A percentile compares a stretch with the other conserved stretches of the same genome.
These are phyloP conservation scores for Geranium incanum DNA, from an alignment of 441 rosid species.

Conservation along the genomic window DNA sequence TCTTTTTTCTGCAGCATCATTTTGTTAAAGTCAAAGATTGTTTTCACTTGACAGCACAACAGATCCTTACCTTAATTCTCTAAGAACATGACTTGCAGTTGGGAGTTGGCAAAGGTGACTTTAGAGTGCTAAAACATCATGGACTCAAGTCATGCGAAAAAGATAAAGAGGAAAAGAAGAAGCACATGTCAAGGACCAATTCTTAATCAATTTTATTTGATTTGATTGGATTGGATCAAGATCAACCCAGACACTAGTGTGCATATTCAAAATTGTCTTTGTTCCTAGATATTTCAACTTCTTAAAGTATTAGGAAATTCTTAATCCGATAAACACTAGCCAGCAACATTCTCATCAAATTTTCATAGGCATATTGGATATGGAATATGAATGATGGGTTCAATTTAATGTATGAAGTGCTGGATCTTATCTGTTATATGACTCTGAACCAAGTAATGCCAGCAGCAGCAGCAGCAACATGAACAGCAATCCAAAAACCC, in stretches of 20 bases:
- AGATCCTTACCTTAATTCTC: too few relatives aligned
- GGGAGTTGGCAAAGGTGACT: not conserved
- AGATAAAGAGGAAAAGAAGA: too few relatives aligned
- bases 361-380: not conserved
- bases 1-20: too few relatives aligned
- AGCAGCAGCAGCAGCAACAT: not conserved
- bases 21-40: too few relatives aligned
- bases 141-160: not conserved
- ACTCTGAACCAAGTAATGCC: not conserved
- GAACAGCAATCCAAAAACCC: conserved; percentile 22
- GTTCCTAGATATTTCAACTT: not conserved
- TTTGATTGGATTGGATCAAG: not conserved
- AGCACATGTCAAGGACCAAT: not conserved
- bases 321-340: not conserved
- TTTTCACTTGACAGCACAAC: too few relatives aligned
- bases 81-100: too few relatives aligned
- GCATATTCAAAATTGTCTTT: not conserved
- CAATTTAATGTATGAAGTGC: not conserved
- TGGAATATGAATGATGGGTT: too few relatives aligned
- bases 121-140: not conserved
- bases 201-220: not conserved
- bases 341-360: not conserved
- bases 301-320: not conserved
- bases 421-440: not conserved
- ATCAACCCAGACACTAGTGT: not conserved